Base-by-base conservation (phyloP, 192 early-diverging fungal species). In the Coemansia sp. region DNA sequence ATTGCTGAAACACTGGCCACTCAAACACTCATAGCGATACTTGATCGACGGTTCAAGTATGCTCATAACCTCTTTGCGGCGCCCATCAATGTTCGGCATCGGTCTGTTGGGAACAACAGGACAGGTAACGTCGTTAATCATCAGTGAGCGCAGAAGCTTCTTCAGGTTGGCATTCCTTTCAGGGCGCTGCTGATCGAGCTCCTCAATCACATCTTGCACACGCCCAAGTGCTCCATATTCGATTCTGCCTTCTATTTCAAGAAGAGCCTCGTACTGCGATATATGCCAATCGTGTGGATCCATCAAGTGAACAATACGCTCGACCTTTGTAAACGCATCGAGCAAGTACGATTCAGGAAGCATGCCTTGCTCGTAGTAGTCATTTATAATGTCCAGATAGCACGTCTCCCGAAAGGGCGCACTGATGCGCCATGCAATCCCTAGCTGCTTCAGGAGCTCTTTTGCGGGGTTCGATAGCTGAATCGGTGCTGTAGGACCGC, bases 311-410 rank as follows among this genome's bases (percentile, higher is more conserved):
- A 83, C 72, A 46, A 77, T 77, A 36, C 77, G 64, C 61, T 84
- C 82, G 39, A 79, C 59, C 26, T 76, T 79, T 61, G 65, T 71
- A 69, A 79, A 84, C 0, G 82, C 77, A 16, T 84, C 82, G 21
- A 84, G 61, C 61, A 84, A 32, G 42, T 84, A 84, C 6, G 70
- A 21, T 10, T 65, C 68, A 4, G 82, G 74, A 60, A 84, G 41
- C 40, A 66, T 49, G 19, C 72, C 77, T 0, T 60, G 65, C 61
- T 71, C 67, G 56, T 76, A 78, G 42, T 68, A 65, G 49, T 52
- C 47, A 64, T 78, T 70, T 36, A 84, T 71, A 1, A 72, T 64
- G 40, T 79, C 82, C 57, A 84, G 66, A 39, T 84, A 79, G 73
- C 82, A 84, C 5, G 71, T 71, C 8, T 71, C 71, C 56, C 82